Evolutionary conservation across 1,284 basidiomycete genomes (phyloP).

Genomic region (Cerrena zonata): DNA sequence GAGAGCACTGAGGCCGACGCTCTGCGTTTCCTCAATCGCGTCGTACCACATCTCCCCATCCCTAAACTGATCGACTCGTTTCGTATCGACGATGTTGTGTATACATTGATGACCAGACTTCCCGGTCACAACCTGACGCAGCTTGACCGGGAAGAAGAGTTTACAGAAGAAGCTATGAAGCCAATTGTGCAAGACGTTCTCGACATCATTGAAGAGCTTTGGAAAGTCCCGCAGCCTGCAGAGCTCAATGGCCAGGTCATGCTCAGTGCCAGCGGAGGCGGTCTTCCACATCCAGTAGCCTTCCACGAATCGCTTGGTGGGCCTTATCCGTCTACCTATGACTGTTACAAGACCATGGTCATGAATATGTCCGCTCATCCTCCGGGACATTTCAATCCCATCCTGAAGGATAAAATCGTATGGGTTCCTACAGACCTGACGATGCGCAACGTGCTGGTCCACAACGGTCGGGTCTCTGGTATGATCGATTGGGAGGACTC

Average conservation of each 20-base stretch:
- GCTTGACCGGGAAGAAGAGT: background rate
- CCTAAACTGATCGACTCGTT: constrained; percentile 17
- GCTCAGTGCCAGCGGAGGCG: constrained; percentile 21
- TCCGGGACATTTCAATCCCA: constrained; percentile 1
- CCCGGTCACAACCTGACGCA: constrained; percentile 13
- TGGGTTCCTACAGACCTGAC: constrained; percentile 21
- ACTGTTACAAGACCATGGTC: constrained; percentile 14
- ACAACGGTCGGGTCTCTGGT: background rate
- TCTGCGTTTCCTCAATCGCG: constrained; percentile 15
- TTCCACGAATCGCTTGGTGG: constrained; percentile 14
- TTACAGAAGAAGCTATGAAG: constrained; percentile 4
- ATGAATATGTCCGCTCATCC: constrained; percentile 3
- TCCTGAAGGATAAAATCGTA: constrained; percentile 14
- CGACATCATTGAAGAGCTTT: constrained; percentile 14
- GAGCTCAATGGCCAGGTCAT: constrained; percentile 16
- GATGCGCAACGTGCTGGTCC: background rate
- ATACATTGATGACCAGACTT: constrained; percentile 21
- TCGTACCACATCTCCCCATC: constrained; percentile 17
- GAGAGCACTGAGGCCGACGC: constrained; percentile 20
- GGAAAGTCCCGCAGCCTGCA: constrained; percentile 15
- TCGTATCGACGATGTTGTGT: constrained; percentile 11
- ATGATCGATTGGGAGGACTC: constrained; percentile 3
- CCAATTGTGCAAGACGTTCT: constrained; percentile 13
- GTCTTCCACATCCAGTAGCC: constrained; percentile 16
- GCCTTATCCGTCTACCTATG: constrained; percentile 16